Evolutionary conservation across 1,284 basidiomycete species (phyloP), one percentile per base, ranked within the genome.

Genomic region (Porogramme epimiltina): DNA sequence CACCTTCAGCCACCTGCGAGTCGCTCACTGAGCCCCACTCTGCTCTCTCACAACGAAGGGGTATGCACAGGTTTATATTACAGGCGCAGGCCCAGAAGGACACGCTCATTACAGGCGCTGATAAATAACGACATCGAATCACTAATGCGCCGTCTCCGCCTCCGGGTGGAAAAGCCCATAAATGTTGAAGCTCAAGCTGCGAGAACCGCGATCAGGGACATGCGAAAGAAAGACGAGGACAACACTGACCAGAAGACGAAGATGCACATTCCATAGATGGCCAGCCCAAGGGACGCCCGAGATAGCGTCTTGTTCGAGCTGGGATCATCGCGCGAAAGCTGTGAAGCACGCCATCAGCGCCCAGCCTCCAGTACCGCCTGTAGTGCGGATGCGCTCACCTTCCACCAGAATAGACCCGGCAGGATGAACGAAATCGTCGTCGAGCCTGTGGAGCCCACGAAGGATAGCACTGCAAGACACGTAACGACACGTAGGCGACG

Each of bases 361-460:
- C 40, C 51, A 42, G 16, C 37, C 13, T 24, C 24, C 9, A 10
- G 8, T n/a, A n/a, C n/a, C n/a, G 11, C 31, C 4, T 18, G 34
- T 31, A 11, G 19, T 20, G 42, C 8, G 2, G 11, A 19, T 4
- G 5, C 13, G 33, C 72, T 58, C 55, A 87, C 87, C 85, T 89
- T 85, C 87, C 87, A 91, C 68, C 84, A 90, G 62, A 93, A 84
- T 53, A 92, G 67, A 46, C 95, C 94, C 0, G 97, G 96, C 4
- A 99, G 80, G 66, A 99, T 98, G 71, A 99, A 99, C 9, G 93
- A 95, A 60, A 99, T 95, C 3, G 89, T 98, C 15, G 96, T 98
- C 18, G 92, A 95, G 16, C 97, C 97, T 0, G 96, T 97, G 10
- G 94, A 90, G 6, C 97, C 97, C 23, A 99, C 97, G 66, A 99